Base-by-base conservation (phyloP, 139 green algal species). In the Parachlorella kessleri region DNA sequence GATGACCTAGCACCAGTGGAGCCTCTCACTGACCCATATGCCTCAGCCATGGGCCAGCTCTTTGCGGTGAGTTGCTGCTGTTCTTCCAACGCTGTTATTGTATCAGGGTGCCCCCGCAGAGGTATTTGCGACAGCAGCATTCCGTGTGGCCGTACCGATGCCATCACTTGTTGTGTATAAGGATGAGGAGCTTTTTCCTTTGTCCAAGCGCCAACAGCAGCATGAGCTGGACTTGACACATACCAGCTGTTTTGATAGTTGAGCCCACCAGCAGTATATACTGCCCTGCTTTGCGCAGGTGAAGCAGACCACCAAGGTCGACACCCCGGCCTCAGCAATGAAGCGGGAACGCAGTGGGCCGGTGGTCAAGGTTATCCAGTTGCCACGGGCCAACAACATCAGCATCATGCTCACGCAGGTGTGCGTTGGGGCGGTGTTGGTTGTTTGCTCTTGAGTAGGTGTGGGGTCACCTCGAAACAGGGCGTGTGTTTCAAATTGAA, bases 341-440 rank as follows among this genome's bases (percentile, higher is more conserved):
- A 14, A 18, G 48, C 48, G 48, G 48, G 48, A 78, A 74, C 21
- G 37, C 23, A 40, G 67, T 71, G 69, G 35, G 18, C 70, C 77
- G 9, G 65, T 65, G 59, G 65, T 90, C 24, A 75, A 82, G 37
- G 41, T 94, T 18, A 76, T 94, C 9, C 76, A 72, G 0, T 63
- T 94, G 26, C 55, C 88, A 7, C 77, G 91, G 1, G 91, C 91
- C 76, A 94, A 94, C 87, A 94, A 94, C 75, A 80, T 94, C 37
- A 81, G 88, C 59, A 95, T 94, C 81, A 94, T 94, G 88, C 84
- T 95, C 23, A 94, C 83, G 24, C 89, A 93, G 77, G 88, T 91
- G 64, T 23, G 28, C 33, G 24, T 1, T 4, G 77, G 48, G 48
- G 63, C 9, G 63, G 63, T n/a, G n/a, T n/a, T n/a, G n/a, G n/a